Base-by-base conservation (phyloP, 768 basidiomycete genomes). In the Daedaleopsis sinensis region DNA sequence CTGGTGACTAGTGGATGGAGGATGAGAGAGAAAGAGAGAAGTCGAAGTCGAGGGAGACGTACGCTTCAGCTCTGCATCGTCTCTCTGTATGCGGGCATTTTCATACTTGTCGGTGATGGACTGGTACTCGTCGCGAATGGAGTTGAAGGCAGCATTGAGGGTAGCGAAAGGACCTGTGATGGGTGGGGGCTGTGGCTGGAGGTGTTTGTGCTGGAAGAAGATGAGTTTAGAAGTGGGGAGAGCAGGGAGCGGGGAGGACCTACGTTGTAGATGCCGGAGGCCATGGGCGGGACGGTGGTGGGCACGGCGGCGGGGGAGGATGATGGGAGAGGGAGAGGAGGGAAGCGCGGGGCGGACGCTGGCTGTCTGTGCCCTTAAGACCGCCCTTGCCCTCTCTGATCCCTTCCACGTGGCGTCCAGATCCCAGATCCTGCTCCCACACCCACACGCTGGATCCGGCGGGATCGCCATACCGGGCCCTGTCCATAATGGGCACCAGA, bases 61-160 rank as follows among this genome's bases (percentile, higher is more conserved):
- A 96, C 96, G 84, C 82, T 94, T 95, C 7, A 79, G 80, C 76
- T 98, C 96, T 71, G 88, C 91, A 59, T 98, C 96, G 66, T 97
- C 95, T 52, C 92, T 80, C 76, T 96, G 92, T 35, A 78, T 81
- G 57, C 93, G 84, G 67, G 90, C 79, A 11, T 82, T 69, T n/a
- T 75, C 78, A 52, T 91, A 76, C 70, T 97, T 94, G 50, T 80
- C 77, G 10, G 84, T 76, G 61, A 96, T 77, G 57, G 78, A 78
- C 53, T 97, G 94, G 70, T 93, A 95, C 77, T 98, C 96, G 56
- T 86, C 84, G 64, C 89, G 83, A 68, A 97, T 87, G 60, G 81
- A 79, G 49, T 96, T 94, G 63, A 98, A 84, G 23, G 88, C 82
- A 59, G 96, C 94, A 55, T 84, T 85, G 63, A 96, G 77, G 51